phyloP scores from a whole-genome alignment of 257 asterid genomes.

The Dorcoceras hygrometricum region DNA sequence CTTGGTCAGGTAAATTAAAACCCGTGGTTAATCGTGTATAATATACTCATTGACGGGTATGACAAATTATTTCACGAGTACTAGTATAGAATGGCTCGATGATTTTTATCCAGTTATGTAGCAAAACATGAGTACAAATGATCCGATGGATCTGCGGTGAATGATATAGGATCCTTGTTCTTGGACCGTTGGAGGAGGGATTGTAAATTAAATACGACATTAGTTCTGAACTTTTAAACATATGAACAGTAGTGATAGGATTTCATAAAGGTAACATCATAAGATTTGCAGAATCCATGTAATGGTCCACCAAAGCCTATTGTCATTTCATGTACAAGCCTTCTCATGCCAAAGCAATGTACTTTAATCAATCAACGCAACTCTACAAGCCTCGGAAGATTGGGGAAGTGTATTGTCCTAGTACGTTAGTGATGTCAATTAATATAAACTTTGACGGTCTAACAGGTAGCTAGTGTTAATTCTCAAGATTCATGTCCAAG shows the following conservation, averaged over 20 bases:
- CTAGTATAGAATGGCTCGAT: too few species aligned
- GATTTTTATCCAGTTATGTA: too few species aligned
- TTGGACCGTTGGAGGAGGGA: too few species aligned
- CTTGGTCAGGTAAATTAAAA: not conserved
- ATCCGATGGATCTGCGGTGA: too few species aligned
- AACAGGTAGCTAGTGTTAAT: not conserved
- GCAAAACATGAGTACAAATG: too few species aligned
- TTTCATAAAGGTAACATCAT: slow-evolving; percentile 39
- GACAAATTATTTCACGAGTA: too few species aligned
- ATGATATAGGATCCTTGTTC: too few species aligned
- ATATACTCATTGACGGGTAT: not conserved
- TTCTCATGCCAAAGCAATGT: not conserved
- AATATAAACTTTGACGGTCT: not conserved
- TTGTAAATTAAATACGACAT: not conserved
- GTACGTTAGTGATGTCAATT: slow-evolving; percentile 15
- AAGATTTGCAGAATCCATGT: slow-evolving; percentile 60
- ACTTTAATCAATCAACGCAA: slow-evolving; percentile 2
- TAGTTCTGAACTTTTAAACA: slow-evolving; percentile 22
- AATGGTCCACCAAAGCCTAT: slow-evolving; percentile 47
- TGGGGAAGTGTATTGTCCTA: slow-evolving; percentile 10
- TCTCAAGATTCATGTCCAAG: not conserved
- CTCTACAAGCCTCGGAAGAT: not conserved
- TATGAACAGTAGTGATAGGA: slow-evolving; percentile 30
- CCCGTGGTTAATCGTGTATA: not conserved
- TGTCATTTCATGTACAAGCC: slow-evolving; percentile 32